These are phyloP conservation scores for Candida glucosophila DNA, from an alignment of 1,139 yeast genomes.

Conservation along the genomic window DNA sequence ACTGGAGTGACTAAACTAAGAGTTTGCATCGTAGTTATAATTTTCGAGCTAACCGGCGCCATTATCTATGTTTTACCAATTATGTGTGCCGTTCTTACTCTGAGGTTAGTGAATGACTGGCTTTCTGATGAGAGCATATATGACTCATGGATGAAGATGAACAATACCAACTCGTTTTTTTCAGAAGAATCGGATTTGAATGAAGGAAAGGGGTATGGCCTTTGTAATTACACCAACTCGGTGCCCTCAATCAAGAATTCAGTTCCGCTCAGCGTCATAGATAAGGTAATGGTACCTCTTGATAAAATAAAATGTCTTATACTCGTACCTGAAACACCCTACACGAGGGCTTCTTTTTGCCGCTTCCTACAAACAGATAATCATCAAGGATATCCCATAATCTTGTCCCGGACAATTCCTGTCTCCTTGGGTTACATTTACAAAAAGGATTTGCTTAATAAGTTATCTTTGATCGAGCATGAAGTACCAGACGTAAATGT, in stretches of 20 bases:
- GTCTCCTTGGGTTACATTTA: conserved; percentile 28
- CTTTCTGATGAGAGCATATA: conserved; percentile 40
- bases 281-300: conserved; percentile 26
- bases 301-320: conserved; percentile 18
- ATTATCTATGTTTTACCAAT: conserved; percentile 51
- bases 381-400: conserved; percentile 39
- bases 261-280: conserved; percentile 26
- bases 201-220: conserved; percentile 34
- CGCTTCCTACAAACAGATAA: conserved; percentile 19
- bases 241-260: conserved; percentile 20
- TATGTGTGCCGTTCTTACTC: conserved; percentile 48
- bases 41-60: conserved; percentile 54
- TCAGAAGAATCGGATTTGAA: conserved; percentile 11
- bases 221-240: conserved; percentile 25
- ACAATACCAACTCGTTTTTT: conserved; percentile 19
- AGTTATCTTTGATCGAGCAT: conserved; percentile 8
- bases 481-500: conserved; percentile 6
- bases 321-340: conserved; percentile 20
- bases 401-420: conserved; percentile 19
- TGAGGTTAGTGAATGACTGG: conserved; percentile 43
- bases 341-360: conserved; percentile 14
- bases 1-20: conserved; percentile 50
- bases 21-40: conserved; percentile 47
- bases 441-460: conserved; percentile 17
- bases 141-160: conserved; percentile 32